These are phyloP conservation scores for Oryza punctata DNA, from an alignment of 176 grass and related monocot genomes.

Conservation along the genomic window DNA sequence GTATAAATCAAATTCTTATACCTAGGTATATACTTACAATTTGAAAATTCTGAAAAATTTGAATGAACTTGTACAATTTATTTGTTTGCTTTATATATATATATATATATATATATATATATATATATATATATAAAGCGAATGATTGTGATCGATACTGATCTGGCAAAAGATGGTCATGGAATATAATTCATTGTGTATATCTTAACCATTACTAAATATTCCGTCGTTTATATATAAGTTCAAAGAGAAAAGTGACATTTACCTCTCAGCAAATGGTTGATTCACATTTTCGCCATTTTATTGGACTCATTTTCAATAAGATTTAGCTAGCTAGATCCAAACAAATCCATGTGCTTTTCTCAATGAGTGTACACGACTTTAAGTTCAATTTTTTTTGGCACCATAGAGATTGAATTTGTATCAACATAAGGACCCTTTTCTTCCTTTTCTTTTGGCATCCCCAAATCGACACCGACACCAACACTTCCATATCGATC, in stretches of 20 bases:
- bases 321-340: background rate
- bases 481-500: no score
- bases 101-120: no score
- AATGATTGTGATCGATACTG: background rate
- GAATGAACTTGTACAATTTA: no score
- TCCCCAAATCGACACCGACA: no score
- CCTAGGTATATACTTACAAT: no score
- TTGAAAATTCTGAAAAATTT: no score
- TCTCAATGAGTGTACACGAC: no score
- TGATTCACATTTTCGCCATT: background rate
- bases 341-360: no score
- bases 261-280: background rate
- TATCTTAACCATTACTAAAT: background rate
- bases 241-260: background rate
- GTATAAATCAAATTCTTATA: no score
- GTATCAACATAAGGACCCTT: background rate
- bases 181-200: background rate
- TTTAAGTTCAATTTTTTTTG: background rate
- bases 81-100: no score
- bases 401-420: background rate
- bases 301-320: background rate
- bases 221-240: background rate
- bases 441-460: no score
- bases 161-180: background rate
- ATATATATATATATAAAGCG: no score